Base-by-base conservation (phyloP, 305 asterid species). In the Rubia balearica region DNA sequence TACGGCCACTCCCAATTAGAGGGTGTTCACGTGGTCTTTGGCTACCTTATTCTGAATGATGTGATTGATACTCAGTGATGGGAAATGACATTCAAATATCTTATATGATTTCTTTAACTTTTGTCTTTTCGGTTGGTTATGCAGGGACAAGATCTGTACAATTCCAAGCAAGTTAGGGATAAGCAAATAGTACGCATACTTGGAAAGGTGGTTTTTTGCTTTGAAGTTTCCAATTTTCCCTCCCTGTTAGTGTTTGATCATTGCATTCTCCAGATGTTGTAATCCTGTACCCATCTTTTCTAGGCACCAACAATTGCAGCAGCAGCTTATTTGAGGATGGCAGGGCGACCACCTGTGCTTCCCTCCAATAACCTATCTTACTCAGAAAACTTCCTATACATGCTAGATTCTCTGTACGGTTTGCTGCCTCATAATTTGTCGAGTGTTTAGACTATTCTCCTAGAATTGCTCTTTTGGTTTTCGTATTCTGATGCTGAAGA, bases 241-340 rank as follows among this genome's bases (percentile, higher is more conserved):
- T 2, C 17, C 65, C 64, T 16, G 60, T 46, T 40, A 69, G 16
- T n/a, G 16, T 7, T 55, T 63, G 8, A 43, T 55, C 21, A 13
- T 24, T 45, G 13, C 61, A 21, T 11, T 21, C 46, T 46, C 13
- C 27, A 30, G 36, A 53, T 21, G 38, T 67, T 19, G 17, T 51
- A 48, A 74, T 45, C 41, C 21, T 16, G 33, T 36, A 36, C 36
- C 41, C 14, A 45, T 43, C 73, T 71, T 77, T 73, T 87, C 78
- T 88, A 92, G 98, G 98, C 87, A n/a, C 96, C 98, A 36, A 90
- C 96, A 49, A 90, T 90, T 74, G 98, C 98, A 69, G 96, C 98
- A 41, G 98, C 98, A 51, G 97, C 98, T 79, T 90, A 90, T 82
- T 82, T 92, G 86, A 90, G 98, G 80, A 80, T 90, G 89, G 95